Conservation (phyloP, 345 rosid species). For the Eucalyptus cloeziana region DNA sequence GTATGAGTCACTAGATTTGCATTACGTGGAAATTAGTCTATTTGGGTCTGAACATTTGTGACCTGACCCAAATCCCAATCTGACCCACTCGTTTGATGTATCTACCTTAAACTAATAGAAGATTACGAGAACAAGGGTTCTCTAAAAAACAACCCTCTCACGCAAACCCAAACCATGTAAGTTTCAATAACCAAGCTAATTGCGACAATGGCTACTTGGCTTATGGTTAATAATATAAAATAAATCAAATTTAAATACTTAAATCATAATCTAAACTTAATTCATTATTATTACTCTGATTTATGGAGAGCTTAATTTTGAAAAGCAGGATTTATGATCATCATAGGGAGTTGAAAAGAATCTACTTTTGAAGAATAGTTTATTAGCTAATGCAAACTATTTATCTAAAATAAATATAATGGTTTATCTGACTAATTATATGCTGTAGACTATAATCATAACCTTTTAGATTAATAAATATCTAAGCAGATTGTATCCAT, state of each 20-base stretch:
- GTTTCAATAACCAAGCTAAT: not conserved
- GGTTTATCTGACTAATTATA: not conserved
- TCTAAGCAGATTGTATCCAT: no score
- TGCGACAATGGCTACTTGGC: not conserved
- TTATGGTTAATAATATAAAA: not conserved
- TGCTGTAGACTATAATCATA: not conserved
- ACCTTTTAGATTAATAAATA: not conserved
- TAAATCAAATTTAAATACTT: not conserved
- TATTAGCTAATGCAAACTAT: not conserved
- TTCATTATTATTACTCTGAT: not conserved
- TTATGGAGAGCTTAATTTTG: not conserved
- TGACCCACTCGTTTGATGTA: rapidly evolving
- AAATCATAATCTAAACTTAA: not conserved
- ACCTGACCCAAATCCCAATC: no score
- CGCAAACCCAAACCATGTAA: not conserved
- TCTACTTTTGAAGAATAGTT: not conserved
- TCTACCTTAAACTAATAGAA: not conserved
- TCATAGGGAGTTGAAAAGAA: not conserved
- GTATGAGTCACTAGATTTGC: no score
- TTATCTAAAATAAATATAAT: not conserved
- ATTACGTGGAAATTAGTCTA: no score
- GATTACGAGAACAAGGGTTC: not conserved
- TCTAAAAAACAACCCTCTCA: not conserved
- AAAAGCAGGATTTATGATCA: not conserved
- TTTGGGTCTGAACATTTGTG: no score